Base-by-base conservation (phyloP, 129 eudicot species). In the Tagetes erecta region DNA sequence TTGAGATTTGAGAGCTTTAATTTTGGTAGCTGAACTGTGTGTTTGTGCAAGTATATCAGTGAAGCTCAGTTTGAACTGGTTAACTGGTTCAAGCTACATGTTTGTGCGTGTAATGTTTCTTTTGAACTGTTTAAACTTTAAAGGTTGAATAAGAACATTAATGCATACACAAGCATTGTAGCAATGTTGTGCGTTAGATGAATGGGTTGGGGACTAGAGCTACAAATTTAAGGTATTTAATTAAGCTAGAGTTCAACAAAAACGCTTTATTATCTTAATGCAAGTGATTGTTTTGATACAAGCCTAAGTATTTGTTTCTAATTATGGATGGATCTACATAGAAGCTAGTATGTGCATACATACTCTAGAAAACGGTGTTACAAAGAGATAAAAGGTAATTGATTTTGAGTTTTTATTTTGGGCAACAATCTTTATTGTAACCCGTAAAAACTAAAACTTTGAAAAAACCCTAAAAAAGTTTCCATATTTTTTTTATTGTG, bases 1-100 rank as follows among this genome's bases (percentile, higher is more conserved):
- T 46, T 73, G 14, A 45, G 58, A 74, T 8, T 46, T 73, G 14
- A 45, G 58, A 74, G 50, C 12, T 74, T 49, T 36, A 73, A 47
- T 47, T 72, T 64, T 14, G 4, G 4, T 74, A 49, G 64, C 78
- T 64, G 30, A 63, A 47, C 5, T 20, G 30, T 13, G 12, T 45
- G 67, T 58, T 36, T 67, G 30, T 59, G 41, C 38, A 6, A 80
- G 46, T 56, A 40, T 20, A 20, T 20, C 27, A 20, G 27, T 20
- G 27, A 66, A 44, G n/a, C 36, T 45, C 31, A 10, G 10, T 37
- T 57, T 45, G 49, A 57, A 46, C 9, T 68, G 69, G 68, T 44
- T 45, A 8, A 6, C 36, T 11, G 60, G 6, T 58, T 58, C 12
- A 58, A 6, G 64, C 4, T 58, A 58, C 12, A 14, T 27, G 34